Percentiles rank a stretch among this genome's conserved stretches.
phyloP scores from a whole-genome alignment of 2,329 filamentous ascomycete genomes.

The Ophiostoma sp. region DNA sequence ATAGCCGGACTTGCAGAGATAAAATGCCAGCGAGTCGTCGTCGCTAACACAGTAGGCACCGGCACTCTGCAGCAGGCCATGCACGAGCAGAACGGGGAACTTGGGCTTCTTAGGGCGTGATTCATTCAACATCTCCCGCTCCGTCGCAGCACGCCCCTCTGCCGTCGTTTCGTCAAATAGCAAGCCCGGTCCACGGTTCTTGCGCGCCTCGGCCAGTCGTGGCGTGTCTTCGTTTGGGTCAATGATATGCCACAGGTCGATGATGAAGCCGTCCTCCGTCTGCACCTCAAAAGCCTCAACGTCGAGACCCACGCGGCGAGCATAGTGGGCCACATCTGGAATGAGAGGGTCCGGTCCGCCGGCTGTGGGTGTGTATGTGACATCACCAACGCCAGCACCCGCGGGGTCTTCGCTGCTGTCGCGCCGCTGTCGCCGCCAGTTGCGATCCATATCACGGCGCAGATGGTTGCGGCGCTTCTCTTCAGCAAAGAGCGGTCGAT shows the following conservation, averaged over 20 bases:
- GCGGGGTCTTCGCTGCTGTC: conserved; percentile 45
- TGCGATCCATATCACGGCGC: conserved; percentile 57
- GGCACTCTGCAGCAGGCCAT: conserved; percentile 82
- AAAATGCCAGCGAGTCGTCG: conserved; percentile 86
- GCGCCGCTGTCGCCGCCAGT: conserved; percentile 57
- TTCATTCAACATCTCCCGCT: conserved; percentile 25
- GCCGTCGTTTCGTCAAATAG: conserved; percentile 54
- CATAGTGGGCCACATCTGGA: conserved; percentile 83
- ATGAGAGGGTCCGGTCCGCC: conserved; percentile 76
- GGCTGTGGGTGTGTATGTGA: conserved; percentile 69
- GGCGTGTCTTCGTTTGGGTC: conserved; percentile 72
- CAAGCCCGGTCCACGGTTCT: conserved; percentile 57
- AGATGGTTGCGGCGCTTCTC: conserved; percentile 61
- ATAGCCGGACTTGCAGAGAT: conserved; percentile 85
- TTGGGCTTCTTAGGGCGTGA: conserved; percentile 45
- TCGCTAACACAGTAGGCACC: conserved; percentile 90
- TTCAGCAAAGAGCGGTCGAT: conserved; percentile 70
- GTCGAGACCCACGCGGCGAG: conserved; percentile 81
- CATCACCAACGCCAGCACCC: conserved; percentile 32
- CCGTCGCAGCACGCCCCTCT: conserved; percentile 14
- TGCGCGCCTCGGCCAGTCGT: conserved; percentile 49
- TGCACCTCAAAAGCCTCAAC: conserved; percentile 81
- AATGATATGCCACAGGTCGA: conserved; percentile 86
- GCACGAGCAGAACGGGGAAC: conserved; percentile 84
- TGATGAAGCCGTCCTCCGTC: conserved; percentile 91